Evolutionary conservation across 1,139 yeast genomes (phyloP).

Genomic region (Kurtzmaniella quercitrusa): DNA sequence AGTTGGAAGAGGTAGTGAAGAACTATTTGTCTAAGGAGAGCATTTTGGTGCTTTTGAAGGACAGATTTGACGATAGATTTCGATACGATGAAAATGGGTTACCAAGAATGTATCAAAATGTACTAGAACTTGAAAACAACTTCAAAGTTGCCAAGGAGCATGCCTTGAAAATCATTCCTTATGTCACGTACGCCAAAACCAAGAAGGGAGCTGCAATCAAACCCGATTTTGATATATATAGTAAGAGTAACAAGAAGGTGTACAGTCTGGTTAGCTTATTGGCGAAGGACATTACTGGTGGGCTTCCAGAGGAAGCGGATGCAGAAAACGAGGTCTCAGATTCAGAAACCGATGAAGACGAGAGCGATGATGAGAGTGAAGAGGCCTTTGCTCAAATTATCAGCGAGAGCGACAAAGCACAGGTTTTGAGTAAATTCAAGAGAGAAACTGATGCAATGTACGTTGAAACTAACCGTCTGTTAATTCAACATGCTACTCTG

Average conservation of each 20-base stretch:
- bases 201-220: slow-evolving; percentile 50
- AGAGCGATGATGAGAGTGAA: slow-evolving; percentile 33
- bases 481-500: slow-evolving; percentile 64
- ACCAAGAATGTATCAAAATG: slow-evolving; percentile 78
- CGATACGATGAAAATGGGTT: slow-evolving; percentile 79
- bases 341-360: slow-evolving; percentile 36
- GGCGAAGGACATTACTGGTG: slow-evolving; percentile 1
- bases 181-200: slow-evolving; percentile 54
- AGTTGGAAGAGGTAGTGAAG: slow-evolving; percentile 54
- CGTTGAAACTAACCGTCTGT: slow-evolving; percentile 79
- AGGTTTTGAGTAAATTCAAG: slow-evolving; percentile 58
- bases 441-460: slow-evolving; percentile 77
- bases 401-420: slow-evolving; percentile 52
- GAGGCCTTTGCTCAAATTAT: slow-evolving; percentile 56
- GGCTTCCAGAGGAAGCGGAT: slow-evolving; percentile 8
- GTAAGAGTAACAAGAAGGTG: slow-evolving; percentile 18
- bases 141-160: slow-evolving; percentile 56
- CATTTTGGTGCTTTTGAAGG: slow-evolving; percentile 54
- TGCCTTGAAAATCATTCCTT: slow-evolving; percentile 56
- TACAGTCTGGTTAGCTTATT: slow-evolving; percentile 15
- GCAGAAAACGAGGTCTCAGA: slow-evolving; percentile 12
- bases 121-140: slow-evolving; percentile 64
- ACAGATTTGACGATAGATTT: slow-evolving; percentile 75
- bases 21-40: slow-evolving; percentile 59
- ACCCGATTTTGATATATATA: slow-evolving; percentile 50